Percentiles rank a stretch among this genome's conserved stretches.
phyloP scores from a whole-genome alignment of 352 stramenopile species.

The Globisporangium nodosum region DNA sequence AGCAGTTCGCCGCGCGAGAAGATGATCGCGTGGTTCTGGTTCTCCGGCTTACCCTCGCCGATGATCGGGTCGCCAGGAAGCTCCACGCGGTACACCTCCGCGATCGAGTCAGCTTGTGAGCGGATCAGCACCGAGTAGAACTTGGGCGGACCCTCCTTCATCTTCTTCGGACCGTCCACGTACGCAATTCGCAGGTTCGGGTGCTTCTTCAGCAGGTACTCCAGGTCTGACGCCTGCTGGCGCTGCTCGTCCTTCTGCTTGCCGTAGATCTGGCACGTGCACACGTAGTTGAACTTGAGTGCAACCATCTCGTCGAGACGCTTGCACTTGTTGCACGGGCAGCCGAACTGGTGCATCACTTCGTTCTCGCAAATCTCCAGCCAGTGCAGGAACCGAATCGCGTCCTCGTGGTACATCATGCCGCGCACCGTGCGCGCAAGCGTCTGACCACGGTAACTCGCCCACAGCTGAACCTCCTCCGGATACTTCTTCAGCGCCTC shows the following conservation, averaged over 20 bases:
- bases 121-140: constrained; percentile 82
- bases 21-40: constrained; percentile 87
- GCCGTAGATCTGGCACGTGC: constrained; percentile 85
- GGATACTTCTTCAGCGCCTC: constrained; percentile 80
- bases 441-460: constrained; percentile 82
- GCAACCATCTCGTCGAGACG: constrained; percentile 78
- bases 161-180: constrained; percentile 83
- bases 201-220: constrained; percentile 78
- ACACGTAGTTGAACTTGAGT: constrained; percentile 88
- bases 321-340: constrained; percentile 84
- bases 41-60: constrained; percentile 85
- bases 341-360: constrained; percentile 72
- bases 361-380: constrained; percentile 87
- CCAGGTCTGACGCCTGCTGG: constrained; percentile 71
- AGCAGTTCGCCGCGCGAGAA: constrained; percentile 83
- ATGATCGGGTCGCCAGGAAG: constrained; percentile 81
- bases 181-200: constrained; percentile 73
- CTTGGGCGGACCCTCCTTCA: constrained; percentile 83
- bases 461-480: constrained; percentile 80
- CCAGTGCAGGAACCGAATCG: constrained; percentile 83
- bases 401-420: constrained; percentile 89
- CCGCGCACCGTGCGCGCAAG: constrained; percentile 74
- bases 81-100: constrained; percentile 78
- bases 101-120: constrained; percentile 65
- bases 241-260: constrained; percentile 83